phyloP scores from a whole-genome alignment of 1,284 basidiomycete species.

The Neonothopanus nambi region DNA sequence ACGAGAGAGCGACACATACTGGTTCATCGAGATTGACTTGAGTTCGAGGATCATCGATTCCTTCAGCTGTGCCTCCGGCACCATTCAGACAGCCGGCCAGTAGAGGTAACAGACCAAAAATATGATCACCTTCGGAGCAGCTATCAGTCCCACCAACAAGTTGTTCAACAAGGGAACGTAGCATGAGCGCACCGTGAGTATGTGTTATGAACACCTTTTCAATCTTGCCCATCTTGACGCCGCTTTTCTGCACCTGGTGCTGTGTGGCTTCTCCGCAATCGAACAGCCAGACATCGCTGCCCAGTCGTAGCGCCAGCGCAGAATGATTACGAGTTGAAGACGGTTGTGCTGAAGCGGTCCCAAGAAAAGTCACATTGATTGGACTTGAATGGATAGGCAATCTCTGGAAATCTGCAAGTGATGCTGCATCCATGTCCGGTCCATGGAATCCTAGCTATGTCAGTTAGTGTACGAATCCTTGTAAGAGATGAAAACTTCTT shows the following conservation, averaged over 20 bases:
- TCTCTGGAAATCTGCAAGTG: background rate
- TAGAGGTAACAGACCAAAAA: conserved; percentile 79
- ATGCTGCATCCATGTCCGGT: too few species aligned
- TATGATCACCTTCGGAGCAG: conserved; percentile 75
- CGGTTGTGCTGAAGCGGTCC: conserved; percentile 77
- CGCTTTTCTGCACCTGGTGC: conserved; percentile 72
- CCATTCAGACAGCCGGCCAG: conserved; percentile 70
- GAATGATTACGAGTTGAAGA: conserved; percentile 77
- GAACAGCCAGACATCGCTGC: conserved; percentile 77
- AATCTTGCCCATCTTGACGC: conserved; percentile 77
- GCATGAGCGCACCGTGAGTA: conserved; percentile 68
- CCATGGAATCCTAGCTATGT: background rate
- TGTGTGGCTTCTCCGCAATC: conserved; percentile 87
- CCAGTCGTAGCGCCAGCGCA: conserved; percentile 61
- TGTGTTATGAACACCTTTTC: conserved; percentile 91
- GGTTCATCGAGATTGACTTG: conserved; percentile 33
- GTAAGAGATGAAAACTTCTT: too few species aligned
- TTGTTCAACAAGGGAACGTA: background rate
- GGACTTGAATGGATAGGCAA: conserved; percentile 20
- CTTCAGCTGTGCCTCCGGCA: conserved; percentile 62
- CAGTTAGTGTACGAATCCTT: too few species aligned
- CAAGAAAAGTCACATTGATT: conserved; percentile 69
- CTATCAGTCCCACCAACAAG: background rate
- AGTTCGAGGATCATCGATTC: conserved; percentile 57
- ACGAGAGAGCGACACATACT: conserved; percentile 29